These are phyloP conservation scores for Collybia nuda DNA, from an alignment of 768 basidiomycete genomes.

Conservation along the genomic window DNA sequence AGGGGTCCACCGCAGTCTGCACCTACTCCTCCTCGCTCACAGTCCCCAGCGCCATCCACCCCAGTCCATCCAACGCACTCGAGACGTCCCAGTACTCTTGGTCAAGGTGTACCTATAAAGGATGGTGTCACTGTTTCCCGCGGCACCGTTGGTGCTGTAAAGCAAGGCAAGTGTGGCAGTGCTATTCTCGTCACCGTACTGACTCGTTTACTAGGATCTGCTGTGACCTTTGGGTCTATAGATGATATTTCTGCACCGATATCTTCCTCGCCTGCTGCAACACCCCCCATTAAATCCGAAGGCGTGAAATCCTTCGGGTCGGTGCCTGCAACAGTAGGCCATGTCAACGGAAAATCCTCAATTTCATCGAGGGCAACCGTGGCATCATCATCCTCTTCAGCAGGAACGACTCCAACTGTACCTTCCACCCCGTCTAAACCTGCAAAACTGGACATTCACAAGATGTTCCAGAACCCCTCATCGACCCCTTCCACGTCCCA, in stretches of 20 bases:
- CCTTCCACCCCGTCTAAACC: conserved; percentile 36
- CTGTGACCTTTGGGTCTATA: conserved; percentile 89
- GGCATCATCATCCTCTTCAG: conserved; percentile 27
- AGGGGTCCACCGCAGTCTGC: conserved; percentile 77
- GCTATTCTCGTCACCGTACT: conserved; percentile 6
- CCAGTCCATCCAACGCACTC: conserved; percentile 62
- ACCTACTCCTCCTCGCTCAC: conserved; percentile 65
- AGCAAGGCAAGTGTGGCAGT: conserved; percentile 51
- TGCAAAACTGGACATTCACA: conserved; percentile 53
- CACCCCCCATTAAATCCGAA: conserved; percentile 64
- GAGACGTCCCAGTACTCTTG: conserved; percentile 74
- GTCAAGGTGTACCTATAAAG: conserved; percentile 69
- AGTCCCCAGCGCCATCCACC: conserved; percentile 69
- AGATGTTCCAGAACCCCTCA: conserved; percentile 59
- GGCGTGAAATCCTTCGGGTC: conserved; percentile 83
- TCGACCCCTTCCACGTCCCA: conserved; percentile 48
- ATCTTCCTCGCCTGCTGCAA: conserved; percentile 78
- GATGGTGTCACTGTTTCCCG: conserved; percentile 77
- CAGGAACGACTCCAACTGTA: conserved; percentile 31
- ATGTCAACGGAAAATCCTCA: conserved; percentile 64
- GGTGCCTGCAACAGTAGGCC: conserved; percentile 55
- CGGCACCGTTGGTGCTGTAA: conserved; percentile 62
- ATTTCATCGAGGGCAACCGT: conserved; percentile 40
- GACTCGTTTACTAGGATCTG: conserved; percentile 43
- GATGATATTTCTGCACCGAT: conserved; percentile 77